Base-by-base conservation (phyloP, 305 asterid species). In the Stenogyne calaminthoides region DNA sequence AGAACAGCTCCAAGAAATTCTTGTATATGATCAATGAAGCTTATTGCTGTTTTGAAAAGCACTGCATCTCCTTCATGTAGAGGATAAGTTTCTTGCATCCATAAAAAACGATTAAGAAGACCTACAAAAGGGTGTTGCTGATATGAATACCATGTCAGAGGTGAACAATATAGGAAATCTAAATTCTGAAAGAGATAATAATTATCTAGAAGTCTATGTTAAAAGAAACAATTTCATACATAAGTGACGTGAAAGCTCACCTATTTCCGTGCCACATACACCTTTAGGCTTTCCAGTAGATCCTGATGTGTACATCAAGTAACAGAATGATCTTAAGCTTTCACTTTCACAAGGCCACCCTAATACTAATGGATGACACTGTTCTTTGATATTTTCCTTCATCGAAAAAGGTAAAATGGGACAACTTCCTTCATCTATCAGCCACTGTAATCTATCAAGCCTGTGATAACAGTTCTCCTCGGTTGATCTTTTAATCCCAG, bases 251-350 rank as follows among this genome's bases (percentile, higher is more conserved):
- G 54, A 80, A 59, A 19, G 29, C 83, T 81, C 79, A 91, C 97
- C 98, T 71, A 72, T 68, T 86, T 94, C 98, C 44, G 98, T 91
- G 69, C 99, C 99, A 78, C 99, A 91, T 76, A 94, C 92, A 80
- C 95, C 97, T 85, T 90, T 94, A 66, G 99, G 97, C 74, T 81
- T 72, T 77, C 99, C 99, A 18, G 91, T 86, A 72, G 99, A 92
- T 70, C 99, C 99, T 47, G 98, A 94, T 51, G 99, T 94, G 87
- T 86, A 89, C 86, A 94, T 88, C 87, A 92, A 76, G 86, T 94
- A 94, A 88, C 97, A 90, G 79, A 92, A 94, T 47, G 91, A 78
- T 78, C 93, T 87, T 47, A 81, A 72, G 69, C 72, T 74, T 85
- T 80, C 83, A 67, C 79, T 72, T 84, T 88, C 86, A 81, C 98